Evolutionary conservation across 768 basidiomycete species (phyloP), one percentile per base, ranked within the genome.

Genomic region (Ramaria sp.): DNA sequence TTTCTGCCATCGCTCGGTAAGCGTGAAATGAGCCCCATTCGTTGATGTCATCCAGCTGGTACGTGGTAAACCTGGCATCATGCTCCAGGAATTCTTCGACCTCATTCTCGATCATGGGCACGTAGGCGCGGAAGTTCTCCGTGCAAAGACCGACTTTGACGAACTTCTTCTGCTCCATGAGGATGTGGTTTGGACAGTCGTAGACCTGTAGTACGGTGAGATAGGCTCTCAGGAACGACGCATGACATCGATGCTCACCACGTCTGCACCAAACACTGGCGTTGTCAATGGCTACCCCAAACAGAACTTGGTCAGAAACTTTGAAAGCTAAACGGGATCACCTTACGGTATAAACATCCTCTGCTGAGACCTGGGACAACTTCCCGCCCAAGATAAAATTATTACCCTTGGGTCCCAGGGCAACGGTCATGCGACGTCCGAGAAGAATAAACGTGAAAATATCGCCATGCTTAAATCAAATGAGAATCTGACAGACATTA

Each of bases 161-260:
- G 66, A 97, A 97, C 68, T 87, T 88, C 78, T 99, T 99, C 70
- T 99, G 96, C 65, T 99, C 93, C 94, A 99, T 98, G 70, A 99
- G 84, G 46, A 88, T 73, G 48, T 94, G 89, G 69, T 98, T 98
- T 33, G 96, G 95, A 51, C 90, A 84, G 64, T 98, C 96, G 68
- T 98, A 99, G 11, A 97, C 55, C 55, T 57, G 34, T 12, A 11
- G 27, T 5, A 17, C 11, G 5, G 17, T 15, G 6, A 57, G 33
- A 37, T n/a, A 30, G 15, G 43, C 11, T 13, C 31, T 42, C 31
- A 7, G 34, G 13, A 37, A 13, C 13, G 34, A 37, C 43, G 6
- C 30, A 42, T 7, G 34, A 49, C 22, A 13, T 10, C 6, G 9
- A 30, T n/a, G 15, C 55, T 50, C 37, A 57, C 94, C 47, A 99